Base-by-base conservation (phyloP, 805 yeast species). In the Schwanniomyces vanrijiae region DNA sequence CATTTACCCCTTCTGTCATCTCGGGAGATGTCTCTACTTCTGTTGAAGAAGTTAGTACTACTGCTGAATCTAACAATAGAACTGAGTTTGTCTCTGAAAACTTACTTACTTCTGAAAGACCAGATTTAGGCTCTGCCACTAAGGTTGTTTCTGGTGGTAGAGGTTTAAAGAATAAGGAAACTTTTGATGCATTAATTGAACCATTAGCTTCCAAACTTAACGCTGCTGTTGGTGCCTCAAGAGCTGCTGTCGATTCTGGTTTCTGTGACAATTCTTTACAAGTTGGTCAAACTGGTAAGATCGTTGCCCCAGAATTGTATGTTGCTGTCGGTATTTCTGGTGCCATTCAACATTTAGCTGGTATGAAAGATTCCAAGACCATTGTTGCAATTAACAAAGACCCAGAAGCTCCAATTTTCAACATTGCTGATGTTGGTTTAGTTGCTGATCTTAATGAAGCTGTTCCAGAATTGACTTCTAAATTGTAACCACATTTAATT, bases 171-270 rank as follows among this genome's bases (percentile, higher is more conserved):
- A 83, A 83, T 67, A 91, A 90, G 67, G 97, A 88, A 64, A 85
- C 86, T 47, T 92, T 92, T 66, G 95, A 88, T 46, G 64, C 76
- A 45, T 55, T 89, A 48, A 75, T 94, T 45, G 81, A 78, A 56
- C 98, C 99, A 43, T 75, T 92, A 54, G 97, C 98, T 6, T 83
- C 82, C 48, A 78, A 86, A 50, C 72, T 92, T 49, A 80, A 83
- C 47, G 99, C 98, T 2, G 98, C 96, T 45, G 86, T 92, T 42
- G 99, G 99, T 60, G 98, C 98, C 3, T 89, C 97, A 6, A 84
- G 99, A 67, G 98, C 97, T 16, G 99, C 98, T 28, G 99, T 94
- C 20, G 99, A 92, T 69, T 78, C 95, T 39, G 98, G 97, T 0
- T 90, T 81, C 65, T 90, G 96, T 62, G 98, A 94, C 63, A 94